phyloP scores from a whole-genome alignment of 371 early-diverging fungal species.

The Mucor saturninus region DNA sequence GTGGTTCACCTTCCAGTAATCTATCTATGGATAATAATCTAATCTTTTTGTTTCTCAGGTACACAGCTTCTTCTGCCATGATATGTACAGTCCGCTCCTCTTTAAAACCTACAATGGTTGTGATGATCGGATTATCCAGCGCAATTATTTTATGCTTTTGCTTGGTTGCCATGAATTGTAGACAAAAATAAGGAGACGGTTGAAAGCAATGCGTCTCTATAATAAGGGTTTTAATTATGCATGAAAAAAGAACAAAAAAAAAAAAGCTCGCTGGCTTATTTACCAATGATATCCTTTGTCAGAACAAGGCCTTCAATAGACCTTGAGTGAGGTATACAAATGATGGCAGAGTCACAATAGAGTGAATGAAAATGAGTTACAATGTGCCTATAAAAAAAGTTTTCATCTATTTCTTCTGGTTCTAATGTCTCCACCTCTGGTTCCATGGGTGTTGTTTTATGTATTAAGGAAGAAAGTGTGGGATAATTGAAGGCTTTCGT shows the following conservation, averaged over 20 bases:
- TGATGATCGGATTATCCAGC: conserved; percentile 56
- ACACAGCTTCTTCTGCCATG: conserved; percentile 59
- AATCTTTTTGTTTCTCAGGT: conserved; percentile 52
- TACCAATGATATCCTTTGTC: conserved; percentile 64
- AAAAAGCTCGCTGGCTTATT: not conserved
- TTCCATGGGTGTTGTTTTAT: conserved; percentile 19
- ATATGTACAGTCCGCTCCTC: conserved; percentile 59
- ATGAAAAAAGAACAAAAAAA: not conserved
- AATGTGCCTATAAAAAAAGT: conserved; percentile 52
- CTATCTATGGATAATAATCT: conserved; percentile 55
- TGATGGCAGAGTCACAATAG: conserved; percentile 54
- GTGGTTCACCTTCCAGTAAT: conserved; percentile 60
- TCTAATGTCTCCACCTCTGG: conserved; percentile 22
- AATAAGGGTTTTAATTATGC: not conserved
- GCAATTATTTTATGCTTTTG: conserved; percentile 56
- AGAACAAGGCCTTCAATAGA: conserved; percentile 57
- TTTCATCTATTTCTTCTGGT: conserved; percentile 56
- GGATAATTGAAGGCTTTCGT: conserved; percentile 30
- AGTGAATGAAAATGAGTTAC: conserved; percentile 44
- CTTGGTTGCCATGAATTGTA: conserved; percentile 60
- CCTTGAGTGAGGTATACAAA: conserved; percentile 63
- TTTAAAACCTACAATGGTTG: conserved; percentile 54
- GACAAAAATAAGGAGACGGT: conserved; percentile 64
- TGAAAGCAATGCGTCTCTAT: conserved; percentile 66
- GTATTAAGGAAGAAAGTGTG: conserved; percentile 42